Base-by-base conservation (phyloP, 148 eudicot genomes). In the Oxyria digyna region DNA sequence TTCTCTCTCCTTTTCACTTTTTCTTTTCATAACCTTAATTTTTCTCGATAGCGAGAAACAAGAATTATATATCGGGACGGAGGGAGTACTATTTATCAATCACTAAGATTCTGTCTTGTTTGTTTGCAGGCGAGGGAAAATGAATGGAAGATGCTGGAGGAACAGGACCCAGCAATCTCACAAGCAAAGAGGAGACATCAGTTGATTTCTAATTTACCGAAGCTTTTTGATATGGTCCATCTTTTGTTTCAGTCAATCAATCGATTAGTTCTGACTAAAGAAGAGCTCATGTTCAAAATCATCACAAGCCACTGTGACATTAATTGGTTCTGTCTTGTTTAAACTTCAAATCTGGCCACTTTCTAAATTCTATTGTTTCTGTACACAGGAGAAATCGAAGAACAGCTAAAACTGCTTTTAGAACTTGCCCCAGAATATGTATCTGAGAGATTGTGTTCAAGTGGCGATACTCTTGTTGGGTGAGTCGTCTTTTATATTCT, bases 341-440 rank as follows among this genome's bases (percentile, higher is more conserved):
- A n/a, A 3, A 74, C 10, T 37, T 31, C 14, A 42, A 4, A 14
- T 48, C 18, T 10, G 15, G 32, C 69, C n/a, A 15, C 2, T 72
- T 57, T 55, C 63, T 71, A 46, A 68, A 54, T 45, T 43, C 65
- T 10, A 32, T 26, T 23, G 37, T 5, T 59, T 59, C 37, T 59
- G 20, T 59, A 27, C 20, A 59, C 90, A 89, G 96, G 81, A 49
- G 96, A 93, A 78, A 82, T 88, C 48, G 98, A 89, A 76, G 90
- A 86, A 64, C 95, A 87, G 67, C 86, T 93, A 48, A 74, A 63
- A 48, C 74, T 87, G 81, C 78, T 93, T 71, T 78, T 79, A 76
- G 97, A 94, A 77, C 73, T 90, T 18, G 91, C 77, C 38, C 98
- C 98, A 9, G 97, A 88, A 64, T 94, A 80, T 74, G 72, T 90